Evolutionary conservation across 1,139 yeast species (phyloP).

Genomic region (Taphrina populina): DNA sequence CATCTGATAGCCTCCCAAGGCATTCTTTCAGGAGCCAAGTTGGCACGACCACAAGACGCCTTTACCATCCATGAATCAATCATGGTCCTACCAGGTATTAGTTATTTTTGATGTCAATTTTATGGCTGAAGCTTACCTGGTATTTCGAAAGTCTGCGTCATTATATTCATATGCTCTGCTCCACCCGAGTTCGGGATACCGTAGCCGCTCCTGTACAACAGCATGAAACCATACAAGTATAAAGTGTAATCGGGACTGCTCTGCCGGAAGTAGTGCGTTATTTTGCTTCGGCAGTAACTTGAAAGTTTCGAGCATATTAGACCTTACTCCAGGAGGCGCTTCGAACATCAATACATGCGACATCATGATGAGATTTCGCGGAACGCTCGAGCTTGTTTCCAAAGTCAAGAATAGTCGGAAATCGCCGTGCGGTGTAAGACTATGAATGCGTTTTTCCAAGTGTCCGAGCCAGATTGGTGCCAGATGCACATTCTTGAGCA

Average conservation of each 20-base stretch:
- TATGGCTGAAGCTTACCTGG: conserved; percentile 39
- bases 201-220: conserved; percentile 57
- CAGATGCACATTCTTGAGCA: conserved; percentile 77
- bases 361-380: conserved; percentile 55
- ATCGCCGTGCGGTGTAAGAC: conserved; percentile 41
- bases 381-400: conserved; percentile 53
- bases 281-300: conserved; percentile 42
- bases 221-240: conserved; percentile 71
- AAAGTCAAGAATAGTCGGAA: conserved; percentile 65
- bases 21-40: conserved; percentile 52
- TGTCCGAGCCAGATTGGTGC: conserved; percentile 62
- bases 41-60: conserved; percentile 42
- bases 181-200: conserved; percentile 66
- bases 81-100: conserved; percentile 43
- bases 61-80: conserved; percentile 49
- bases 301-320: conserved; percentile 49
- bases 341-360: conserved; percentile 61
- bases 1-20: conserved; percentile 60
- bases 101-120: background rate
- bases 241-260: conserved; percentile 54
- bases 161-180: conserved; percentile 63
- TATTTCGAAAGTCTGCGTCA: conserved; percentile 68
- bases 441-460: conserved; percentile 52
- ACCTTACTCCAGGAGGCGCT: conserved; percentile 60
- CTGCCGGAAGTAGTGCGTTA: conserved; percentile 46